Evolutionary conservation across 2,329 filamentous ascomycete species (phyloP), one percentile per base, ranked within the genome.

Genomic region (Cladophialophora exuberans): DNA sequence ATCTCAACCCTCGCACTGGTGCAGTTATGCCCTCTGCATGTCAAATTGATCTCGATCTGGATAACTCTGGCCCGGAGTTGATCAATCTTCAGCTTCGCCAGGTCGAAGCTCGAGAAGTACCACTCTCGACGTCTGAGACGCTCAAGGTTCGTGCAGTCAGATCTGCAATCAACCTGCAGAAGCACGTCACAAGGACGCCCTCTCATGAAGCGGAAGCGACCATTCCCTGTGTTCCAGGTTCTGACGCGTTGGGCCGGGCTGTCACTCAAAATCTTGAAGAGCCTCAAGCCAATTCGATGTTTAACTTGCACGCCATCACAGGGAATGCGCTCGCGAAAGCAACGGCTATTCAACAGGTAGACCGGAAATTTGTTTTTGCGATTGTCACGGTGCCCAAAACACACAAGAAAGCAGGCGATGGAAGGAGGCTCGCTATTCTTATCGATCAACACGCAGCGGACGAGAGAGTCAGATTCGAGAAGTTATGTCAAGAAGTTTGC

Each of bases 401-500:
- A 33, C 13, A 35, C 20, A 31, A 22, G 17, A 35, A 30, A 30
- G 36, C 30, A 10, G n/a, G 26, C 6, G 3, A 2, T 10, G 4
- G 17, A 56, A 33, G 48, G 3, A 39, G 13, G 15, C 63, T 84
- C 1, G 73, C 97, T 3, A 79, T 96, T 0, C 76, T 97, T 33
- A 80, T 97, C 4, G 94, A 99, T 66, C 94, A 99, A 66, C 94
- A 99, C 68, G 94, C 94, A 1, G 94, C 92, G 2, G 93, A 97
- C 68, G 94, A 99, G 73, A 82, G 94, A 41, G 85, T 88, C 59
- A 85, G 86, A 1, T 81, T 97, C 1, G 94, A 99, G 67, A 68
- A 71, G 0, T 77, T 99, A 1, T 84, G 95, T 68, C 59, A 67
- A 20, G 78, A 83, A 2, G 72, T 88, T 26, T 84, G 79, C 62